Conservation (phyloP, 2,329 filamentous ascomycete genomes). For the Chaetomiaceae sp. region DNA sequence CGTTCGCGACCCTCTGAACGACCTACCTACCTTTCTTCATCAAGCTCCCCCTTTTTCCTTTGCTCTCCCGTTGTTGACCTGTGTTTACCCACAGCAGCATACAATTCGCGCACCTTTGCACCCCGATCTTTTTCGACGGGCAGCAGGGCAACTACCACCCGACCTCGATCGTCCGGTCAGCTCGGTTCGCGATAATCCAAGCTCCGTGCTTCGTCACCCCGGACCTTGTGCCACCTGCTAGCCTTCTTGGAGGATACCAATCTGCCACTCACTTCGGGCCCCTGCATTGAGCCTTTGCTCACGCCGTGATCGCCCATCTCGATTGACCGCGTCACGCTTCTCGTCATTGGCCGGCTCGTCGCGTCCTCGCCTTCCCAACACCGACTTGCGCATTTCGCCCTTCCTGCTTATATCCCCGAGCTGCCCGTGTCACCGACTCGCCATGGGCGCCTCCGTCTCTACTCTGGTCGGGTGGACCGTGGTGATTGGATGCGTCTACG, state of each 20-base stretch:
- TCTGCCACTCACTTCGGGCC: constrained; percentile 9
- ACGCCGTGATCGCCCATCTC: not conserved
- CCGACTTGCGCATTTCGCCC: not conserved
- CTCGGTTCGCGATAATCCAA: not conserved
- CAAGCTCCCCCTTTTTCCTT: constrained; percentile 2
- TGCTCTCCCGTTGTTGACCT: not conserved
- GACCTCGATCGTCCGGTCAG: not conserved
- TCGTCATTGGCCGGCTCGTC: constrained; percentile 6
- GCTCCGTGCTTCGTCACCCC: constrained; percentile 5
- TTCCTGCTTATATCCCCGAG: not conserved
- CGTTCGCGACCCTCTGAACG: constrained; percentile 9
- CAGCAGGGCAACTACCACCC: not conserved
- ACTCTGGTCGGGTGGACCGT: constrained; percentile 31
- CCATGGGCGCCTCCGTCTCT: constrained; percentile 32
- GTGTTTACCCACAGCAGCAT: not conserved
- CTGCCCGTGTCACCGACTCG: constrained; percentile 11
- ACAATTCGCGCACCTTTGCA: not conserved
- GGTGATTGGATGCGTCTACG: constrained; percentile 24
- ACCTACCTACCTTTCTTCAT: not conserved
- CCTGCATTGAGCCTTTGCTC: constrained; percentile 12
- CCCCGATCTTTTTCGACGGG: not conserved
- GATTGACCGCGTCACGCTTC: constrained; percentile 1
- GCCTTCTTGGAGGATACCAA: constrained; percentile 10
- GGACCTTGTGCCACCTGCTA: constrained; percentile 7
- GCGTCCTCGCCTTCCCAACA: not conserved